Evolutionary conservation across 768 basidiomycete genomes (phyloP).

Genomic region (Naganishia antarctica): DNA sequence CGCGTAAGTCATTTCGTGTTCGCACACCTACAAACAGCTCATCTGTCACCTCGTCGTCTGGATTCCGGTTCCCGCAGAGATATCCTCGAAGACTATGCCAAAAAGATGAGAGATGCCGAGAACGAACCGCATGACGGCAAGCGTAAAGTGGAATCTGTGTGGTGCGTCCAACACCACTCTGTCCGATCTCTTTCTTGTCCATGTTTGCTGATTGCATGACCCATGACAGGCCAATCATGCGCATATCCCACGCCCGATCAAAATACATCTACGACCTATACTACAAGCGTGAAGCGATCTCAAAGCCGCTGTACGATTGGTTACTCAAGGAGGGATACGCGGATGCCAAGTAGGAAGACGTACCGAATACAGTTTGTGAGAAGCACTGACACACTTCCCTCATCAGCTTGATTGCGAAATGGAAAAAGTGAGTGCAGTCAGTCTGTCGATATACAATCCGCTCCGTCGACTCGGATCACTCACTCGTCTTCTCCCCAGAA

Average conservation of each 20-base stretch:
- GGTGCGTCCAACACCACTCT: slow-evolving; percentile 34
- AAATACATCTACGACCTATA: slow-evolving; percentile 97
- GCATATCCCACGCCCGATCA: slow-evolving; percentile 91
- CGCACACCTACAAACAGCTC: slow-evolving; percentile 24
- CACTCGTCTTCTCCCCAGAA: slow-evolving; percentile 27
- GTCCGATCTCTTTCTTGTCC: not conserved
- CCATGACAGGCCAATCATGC: slow-evolving; percentile 80
- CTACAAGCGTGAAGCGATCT: slow-evolving; percentile 95
- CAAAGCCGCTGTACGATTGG: slow-evolving; percentile 90
- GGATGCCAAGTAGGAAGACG: slow-evolving; percentile 74
- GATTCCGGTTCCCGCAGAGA: slow-evolving; percentile 46
- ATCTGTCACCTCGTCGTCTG: not conserved
- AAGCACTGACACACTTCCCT: slow-evolving; percentile 14
- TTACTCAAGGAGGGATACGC: slow-evolving; percentile 93
- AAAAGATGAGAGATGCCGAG: slow-evolving; percentile 98
- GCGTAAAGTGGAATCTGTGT: slow-evolving; percentile 48
- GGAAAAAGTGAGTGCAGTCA: slow-evolving; percentile 83
- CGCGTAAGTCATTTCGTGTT: slow-evolving; percentile 47
- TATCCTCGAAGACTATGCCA: slow-evolving; percentile 96
- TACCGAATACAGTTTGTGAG: not conserved
- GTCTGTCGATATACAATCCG: no score
- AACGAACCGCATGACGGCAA: slow-evolving; percentile 98
- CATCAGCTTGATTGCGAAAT: slow-evolving; percentile 86
- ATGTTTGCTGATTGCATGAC: not conserved
- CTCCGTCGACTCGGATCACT: not conserved